Evolutionary conservation across 331 rosid species (phyloP).

Genomic region (Dryas integrifolia): DNA sequence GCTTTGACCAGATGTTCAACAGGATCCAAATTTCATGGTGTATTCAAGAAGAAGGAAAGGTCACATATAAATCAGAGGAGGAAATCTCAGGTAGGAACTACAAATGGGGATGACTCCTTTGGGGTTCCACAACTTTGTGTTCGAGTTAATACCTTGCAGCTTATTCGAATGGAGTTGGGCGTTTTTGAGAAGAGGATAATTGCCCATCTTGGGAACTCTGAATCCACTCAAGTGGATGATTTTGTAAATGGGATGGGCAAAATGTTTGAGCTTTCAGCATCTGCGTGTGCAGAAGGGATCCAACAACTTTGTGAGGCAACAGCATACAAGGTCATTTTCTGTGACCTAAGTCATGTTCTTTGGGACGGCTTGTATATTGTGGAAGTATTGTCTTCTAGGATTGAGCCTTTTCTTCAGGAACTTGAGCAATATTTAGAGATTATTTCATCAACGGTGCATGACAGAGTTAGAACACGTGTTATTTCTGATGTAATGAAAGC

Average conservation of each 20-base stretch:
- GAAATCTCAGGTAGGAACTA: constrained; percentile 61
- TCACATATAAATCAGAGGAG: constrained; percentile 50
- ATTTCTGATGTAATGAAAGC: constrained; percentile 85
- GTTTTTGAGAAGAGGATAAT: constrained; percentile 72
- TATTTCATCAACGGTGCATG: constrained; percentile 69
- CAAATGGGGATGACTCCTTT: constrained; percentile 59
- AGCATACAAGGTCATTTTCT: constrained; percentile 76
- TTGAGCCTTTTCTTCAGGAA: constrained; percentile 75
- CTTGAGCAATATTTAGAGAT: constrained; percentile 76
- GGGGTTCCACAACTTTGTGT: constrained; percentile 74
- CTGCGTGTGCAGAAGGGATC: constrained; percentile 81
- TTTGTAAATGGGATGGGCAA: constrained; percentile 46
- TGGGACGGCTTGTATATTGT: constrained; percentile 80
- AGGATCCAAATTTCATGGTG: constrained; percentile 65
- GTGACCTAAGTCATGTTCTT: constrained; percentile 63
- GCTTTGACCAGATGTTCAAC: constrained; percentile 90
- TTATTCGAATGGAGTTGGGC: constrained; percentile 70
- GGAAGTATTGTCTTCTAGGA: constrained; percentile 65
- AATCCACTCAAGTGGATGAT: constrained; percentile 47
- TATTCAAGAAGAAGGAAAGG: constrained; percentile 71
- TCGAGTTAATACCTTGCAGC: constrained; percentile 81
- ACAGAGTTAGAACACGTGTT: constrained; percentile 69
- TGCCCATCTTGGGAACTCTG: constrained; percentile 63
- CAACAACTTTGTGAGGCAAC: constrained; percentile 82
- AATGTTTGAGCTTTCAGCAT: constrained; percentile 73